phyloP scores from a whole-genome alignment of 169 alveolate genomes.

The Theileria annulata region DNA sequence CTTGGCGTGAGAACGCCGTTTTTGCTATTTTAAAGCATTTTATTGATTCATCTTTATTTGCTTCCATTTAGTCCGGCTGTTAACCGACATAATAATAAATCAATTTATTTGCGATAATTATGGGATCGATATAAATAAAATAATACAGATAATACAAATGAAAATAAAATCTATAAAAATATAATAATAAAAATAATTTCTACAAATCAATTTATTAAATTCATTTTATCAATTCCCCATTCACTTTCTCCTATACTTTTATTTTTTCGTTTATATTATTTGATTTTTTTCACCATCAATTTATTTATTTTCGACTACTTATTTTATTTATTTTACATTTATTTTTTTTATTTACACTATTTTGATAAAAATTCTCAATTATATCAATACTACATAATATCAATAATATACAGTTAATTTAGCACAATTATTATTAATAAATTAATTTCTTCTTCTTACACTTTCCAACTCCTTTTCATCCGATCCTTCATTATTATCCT shows the following conservation, averaged over 20 bases:
- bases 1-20: constrained; percentile 68
- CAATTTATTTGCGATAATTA: background rate
- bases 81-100: constrained; percentile 22
- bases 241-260: constrained; percentile 33
- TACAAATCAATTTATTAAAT: background rate
- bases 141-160: background rate
- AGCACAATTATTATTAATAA: constrained; percentile 40
- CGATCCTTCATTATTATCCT: constrained; percentile 29
- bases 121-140: background rate
- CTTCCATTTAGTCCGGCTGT: constrained; percentile 68
- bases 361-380: constrained; percentile 41
- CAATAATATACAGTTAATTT: constrained; percentile 41
- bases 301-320: constrained; percentile 13
- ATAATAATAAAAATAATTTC: background rate
- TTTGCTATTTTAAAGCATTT: constrained; percentile 72
- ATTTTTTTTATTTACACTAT: background rate
- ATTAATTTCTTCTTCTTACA: constrained; percentile 58
- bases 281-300: constrained; percentile 19
- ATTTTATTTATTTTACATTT: constrained; percentile 17
- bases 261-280: constrained; percentile 32
- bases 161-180: background rate
- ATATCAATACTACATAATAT: constrained; percentile 29
- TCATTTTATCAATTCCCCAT: constrained; percentile 6
- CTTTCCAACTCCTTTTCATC: constrained; percentile 43
- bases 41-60: constrained; percentile 77